Conservation (phyloP, 306 rosid species). For the Myrica gale region DNA sequence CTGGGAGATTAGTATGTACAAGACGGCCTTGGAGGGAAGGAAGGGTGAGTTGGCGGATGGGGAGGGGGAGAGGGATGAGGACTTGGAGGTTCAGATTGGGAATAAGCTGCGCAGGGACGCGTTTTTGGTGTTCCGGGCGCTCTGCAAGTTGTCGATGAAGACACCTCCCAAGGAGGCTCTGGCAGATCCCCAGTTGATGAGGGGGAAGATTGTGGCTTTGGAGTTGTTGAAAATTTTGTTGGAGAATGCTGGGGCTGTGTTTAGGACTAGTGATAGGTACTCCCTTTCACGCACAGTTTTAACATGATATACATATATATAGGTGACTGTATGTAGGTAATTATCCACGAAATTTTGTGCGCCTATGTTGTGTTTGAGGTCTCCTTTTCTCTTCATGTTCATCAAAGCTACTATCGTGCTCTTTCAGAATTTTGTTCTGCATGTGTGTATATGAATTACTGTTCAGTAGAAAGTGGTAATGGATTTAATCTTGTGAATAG, state of each 20-base stretch:
- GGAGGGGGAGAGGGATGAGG: conserved; percentile 89
- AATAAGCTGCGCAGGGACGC: conserved; percentile 95
- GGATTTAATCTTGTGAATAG: conserved; percentile 5
- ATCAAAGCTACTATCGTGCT: neutral
- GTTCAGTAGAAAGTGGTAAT: conserved; percentile 7
- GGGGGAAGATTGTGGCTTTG: conserved; percentile 94
- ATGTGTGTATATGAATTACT: conserved; percentile 1
- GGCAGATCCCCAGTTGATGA: conserved; percentile 83
- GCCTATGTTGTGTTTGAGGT: neutral
- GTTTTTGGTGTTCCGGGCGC: conserved; percentile 92
- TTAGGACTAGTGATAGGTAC: conserved; percentile 97
- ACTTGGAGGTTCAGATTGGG: conserved; percentile 98
- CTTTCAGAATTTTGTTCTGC: neutral
- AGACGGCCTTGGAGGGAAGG: conserved; percentile 96
- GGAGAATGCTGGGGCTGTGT: conserved; percentile 98
- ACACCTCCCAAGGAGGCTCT: conserved; percentile 90
- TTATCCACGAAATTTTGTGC: neutral
- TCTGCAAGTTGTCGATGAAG: conserved; percentile 96
- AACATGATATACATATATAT: neutral
- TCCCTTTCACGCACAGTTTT: conserved; percentile 1
- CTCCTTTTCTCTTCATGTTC: neutral
- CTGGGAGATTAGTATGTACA: conserved; percentile 99
- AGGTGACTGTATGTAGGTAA: too few species aligned
- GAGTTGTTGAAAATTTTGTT: conserved; percentile 93
- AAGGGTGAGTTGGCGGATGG: conserved; percentile 93